These are phyloP conservation scores for Fusarium annulatum DNA, from an alignment of 2,329 filamentous ascomycete genomes.

Conservation along the genomic window DNA sequence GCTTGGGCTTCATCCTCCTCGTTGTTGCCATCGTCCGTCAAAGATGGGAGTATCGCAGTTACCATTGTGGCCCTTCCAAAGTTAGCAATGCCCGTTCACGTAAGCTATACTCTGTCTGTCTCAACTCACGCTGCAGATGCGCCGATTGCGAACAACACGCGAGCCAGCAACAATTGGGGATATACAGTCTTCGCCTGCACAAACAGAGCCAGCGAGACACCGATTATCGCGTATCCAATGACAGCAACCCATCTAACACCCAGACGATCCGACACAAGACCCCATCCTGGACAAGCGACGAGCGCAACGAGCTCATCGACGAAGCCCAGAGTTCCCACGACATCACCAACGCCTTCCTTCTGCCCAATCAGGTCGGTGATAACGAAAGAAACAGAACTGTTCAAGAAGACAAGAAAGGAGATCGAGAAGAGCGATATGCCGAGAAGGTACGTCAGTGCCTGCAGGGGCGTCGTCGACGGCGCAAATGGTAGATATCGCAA, in stretches of 20 bases:
- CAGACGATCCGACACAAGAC: conserved; percentile 78
- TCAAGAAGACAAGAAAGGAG: conserved; percentile 89
- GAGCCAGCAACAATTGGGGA: conserved; percentile 84
- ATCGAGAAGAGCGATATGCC: conserved; percentile 89
- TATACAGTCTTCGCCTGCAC: conserved; percentile 90
- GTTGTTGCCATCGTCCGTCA: conserved; percentile 64
- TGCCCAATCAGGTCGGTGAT: conserved; percentile 84
- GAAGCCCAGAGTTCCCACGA: conserved; percentile 87
- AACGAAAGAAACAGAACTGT: conserved; percentile 85
- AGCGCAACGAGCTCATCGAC: conserved; percentile 85
- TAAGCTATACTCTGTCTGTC: background rate
- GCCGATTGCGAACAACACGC: conserved; percentile 89
- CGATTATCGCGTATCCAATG: conserved; percentile 84
- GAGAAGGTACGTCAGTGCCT: conserved; percentile 80
- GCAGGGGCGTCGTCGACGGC: conserved; percentile 67
- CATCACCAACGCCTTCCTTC: conserved; percentile 78
- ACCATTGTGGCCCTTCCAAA: conserved; percentile 84
- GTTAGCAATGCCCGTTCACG: conserved; percentile 20
- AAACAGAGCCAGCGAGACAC: conserved; percentile 78
- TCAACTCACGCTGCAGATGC: conserved; percentile 81
- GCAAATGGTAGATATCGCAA: conserved; percentile 67
- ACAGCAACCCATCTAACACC: conserved; percentile 80
- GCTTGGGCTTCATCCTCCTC: conserved; percentile 41
- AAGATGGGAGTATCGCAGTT: conserved; percentile 86
- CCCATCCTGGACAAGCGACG: conserved; percentile 83